Percentiles rank a stretch among this genome's conserved stretches.
phyloP scores from a whole-genome alignment of 352 stramenopile species.

The Phytopythium boreale region DNA sequence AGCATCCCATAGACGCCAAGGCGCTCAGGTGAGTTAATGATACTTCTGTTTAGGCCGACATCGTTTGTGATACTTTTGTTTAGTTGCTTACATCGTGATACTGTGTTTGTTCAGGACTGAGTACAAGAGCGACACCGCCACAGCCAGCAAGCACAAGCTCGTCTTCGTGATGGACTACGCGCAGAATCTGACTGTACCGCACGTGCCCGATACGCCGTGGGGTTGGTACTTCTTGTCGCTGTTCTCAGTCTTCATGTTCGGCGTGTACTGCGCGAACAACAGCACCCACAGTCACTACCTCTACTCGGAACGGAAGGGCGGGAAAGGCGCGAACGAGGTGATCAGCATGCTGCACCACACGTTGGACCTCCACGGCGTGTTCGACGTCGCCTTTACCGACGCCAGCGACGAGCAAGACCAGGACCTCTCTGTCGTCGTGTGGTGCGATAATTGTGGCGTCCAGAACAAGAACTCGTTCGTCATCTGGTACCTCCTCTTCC shows the following conservation, averaged over 20 bases:
- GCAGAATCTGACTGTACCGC: conserved; percentile 13
- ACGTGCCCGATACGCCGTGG: conserved; percentile 7
- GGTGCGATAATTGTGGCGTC: conserved; percentile 15
- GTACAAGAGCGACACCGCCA: conserved; percentile 3
- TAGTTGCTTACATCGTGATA: neutral
- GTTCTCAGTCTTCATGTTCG: conserved; percentile 12
- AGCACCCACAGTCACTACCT: conserved; percentile 11
- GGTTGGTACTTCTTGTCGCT: conserved; percentile 26
- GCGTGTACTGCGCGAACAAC: conserved; percentile 10
- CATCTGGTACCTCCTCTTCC: conserved; percentile 10
- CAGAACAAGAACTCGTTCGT: conserved; percentile 27
- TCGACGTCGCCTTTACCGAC: too few species aligned
- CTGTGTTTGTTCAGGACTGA: neutral
- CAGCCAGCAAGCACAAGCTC: neutral
- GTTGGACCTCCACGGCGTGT: neutral
- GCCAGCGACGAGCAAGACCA: too few species aligned
- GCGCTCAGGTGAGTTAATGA: conserved; percentile 9
- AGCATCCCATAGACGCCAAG: conserved; percentile 2
- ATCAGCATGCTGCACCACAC: conserved; percentile 13
- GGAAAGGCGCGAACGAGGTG: conserved; percentile 12
- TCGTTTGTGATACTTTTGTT: conserved; percentile 7
- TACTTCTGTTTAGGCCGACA: conserved; percentile 4
- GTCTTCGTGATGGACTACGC: conserved; percentile 15
- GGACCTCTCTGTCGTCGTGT: neutral
- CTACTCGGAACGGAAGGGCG: conserved; percentile 11